A percentile compares a stretch with the other conserved stretches of the same genome.
Evolutionary conservation across 345 rosid genomes (phyloP).

Genomic region (Citrus mangshanensis): DNA sequence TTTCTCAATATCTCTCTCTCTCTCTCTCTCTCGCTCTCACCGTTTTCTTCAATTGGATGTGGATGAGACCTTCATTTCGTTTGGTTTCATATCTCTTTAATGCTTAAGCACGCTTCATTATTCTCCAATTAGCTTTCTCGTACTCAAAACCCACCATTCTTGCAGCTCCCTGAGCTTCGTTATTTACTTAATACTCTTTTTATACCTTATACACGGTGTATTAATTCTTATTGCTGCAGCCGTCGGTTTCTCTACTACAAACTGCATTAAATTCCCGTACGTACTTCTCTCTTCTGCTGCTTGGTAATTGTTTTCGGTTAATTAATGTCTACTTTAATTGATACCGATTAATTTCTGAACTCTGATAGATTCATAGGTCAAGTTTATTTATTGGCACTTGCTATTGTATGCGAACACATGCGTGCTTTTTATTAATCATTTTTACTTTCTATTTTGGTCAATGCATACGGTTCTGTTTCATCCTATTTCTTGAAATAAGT

Average conservation of each 20-base stretch:
- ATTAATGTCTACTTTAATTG: background rate
- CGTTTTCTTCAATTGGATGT: conserved; percentile 18
- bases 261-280: conserved; percentile 15
- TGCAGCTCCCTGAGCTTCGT: background rate
- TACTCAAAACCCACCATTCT: background rate
- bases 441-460: background rate
- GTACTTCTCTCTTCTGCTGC: conserved; percentile 12
- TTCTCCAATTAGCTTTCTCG: conserved; percentile 8
- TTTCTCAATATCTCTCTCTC: conserved; percentile 21
- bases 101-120: conserved; percentile 15
- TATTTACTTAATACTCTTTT: background rate
- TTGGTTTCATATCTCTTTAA: background rate
- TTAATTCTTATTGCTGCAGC: background rate
- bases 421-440: background rate
- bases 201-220: background rate
- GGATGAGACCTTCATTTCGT: conserved; percentile 17
- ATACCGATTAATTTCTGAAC: background rate
- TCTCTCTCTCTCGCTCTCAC: conserved; percentile 8
- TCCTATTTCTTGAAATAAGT: background rate
- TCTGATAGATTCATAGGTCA: background rate
- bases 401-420: background rate
- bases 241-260: background rate
- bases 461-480: background rate
- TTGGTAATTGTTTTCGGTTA: conserved; percentile 19
- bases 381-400: background rate